Percentiles rank a stretch among this genome's conserved stretches.
Conservation (phyloP, 108 stramenopile species). For the Nitzschia inconspicua region DNA sequence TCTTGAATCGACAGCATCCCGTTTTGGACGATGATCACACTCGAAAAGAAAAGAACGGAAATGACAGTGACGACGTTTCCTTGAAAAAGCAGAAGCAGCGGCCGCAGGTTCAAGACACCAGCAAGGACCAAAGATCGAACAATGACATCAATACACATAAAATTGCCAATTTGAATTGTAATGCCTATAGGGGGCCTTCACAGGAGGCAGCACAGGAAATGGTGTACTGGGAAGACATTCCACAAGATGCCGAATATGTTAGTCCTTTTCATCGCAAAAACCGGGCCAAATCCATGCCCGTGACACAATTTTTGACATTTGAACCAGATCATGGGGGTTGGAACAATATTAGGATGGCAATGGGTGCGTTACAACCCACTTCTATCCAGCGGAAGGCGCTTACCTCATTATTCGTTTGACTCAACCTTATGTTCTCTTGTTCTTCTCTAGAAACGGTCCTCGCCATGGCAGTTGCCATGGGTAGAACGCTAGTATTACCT, state of each 20-base stretch:
- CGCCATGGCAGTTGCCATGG: slow-evolving; percentile 83
- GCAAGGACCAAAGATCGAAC: not conserved
- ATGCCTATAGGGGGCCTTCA: slow-evolving; percentile 28
- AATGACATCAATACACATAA: slow-evolving; percentile 13
- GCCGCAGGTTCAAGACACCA: no score
- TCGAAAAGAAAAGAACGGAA: not conserved
- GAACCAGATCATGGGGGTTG: slow-evolving; percentile 86
- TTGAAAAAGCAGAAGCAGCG: not conserved
- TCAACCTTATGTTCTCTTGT: not conserved
- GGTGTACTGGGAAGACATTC: slow-evolving; percentile 83
- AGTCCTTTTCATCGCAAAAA: slow-evolving; percentile 53
- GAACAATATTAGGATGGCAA: slow-evolving; percentile 85
- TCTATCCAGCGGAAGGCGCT: not conserved
- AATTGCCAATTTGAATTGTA: slow-evolving; percentile 28
- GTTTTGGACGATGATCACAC: not conserved
- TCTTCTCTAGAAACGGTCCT: slow-evolving; percentile 72
- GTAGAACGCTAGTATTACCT: slow-evolving; percentile 89
- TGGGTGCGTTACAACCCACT: not conserved
- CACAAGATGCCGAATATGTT: slow-evolving; percentile 45
- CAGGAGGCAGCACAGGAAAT: slow-evolving; percentile 53
- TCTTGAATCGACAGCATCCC: no score
- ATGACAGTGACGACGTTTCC: slow-evolving; percentile 1
- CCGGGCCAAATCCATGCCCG: not conserved
- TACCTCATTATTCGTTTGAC: not conserved
- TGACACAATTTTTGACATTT: slow-evolving; percentile 74